Percentiles rank a stretch among this genome's conserved stretches.
These are phyloP conservation scores for Hirsutella thompsonii DNA, from an alignment of 2,329 filamentous ascomycete genomes.

Conservation along the genomic window DNA sequence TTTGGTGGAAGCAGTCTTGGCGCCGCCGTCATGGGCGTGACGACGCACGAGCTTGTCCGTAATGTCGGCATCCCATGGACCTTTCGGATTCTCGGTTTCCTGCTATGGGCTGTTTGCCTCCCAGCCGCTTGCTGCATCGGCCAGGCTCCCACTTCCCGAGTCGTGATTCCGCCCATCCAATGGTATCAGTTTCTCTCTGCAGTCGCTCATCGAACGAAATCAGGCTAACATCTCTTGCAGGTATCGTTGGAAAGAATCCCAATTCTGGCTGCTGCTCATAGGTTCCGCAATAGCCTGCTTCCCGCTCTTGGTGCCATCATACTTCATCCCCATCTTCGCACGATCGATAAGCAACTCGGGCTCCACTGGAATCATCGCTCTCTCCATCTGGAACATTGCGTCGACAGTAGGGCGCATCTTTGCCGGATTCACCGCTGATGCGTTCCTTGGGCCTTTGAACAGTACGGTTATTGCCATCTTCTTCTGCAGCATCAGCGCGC, in stretches of 20 bases:
- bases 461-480: conserved; percentile 13
- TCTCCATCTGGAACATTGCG: conserved; percentile 14
- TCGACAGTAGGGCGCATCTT: conserved; percentile 13
- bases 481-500: conserved; percentile 11
- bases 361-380: conserved; percentile 8
- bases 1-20: conserved; percentile 14
- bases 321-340: conserved; percentile 16
- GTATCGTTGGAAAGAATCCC: conserved; percentile 11
- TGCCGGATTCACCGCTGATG: conserved; percentile 13
- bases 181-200: conserved; percentile 7
- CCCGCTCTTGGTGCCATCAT: conserved; percentile 14
- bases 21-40: conserved; percentile 14
- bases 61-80: conserved; percentile 13
- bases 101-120: conserved; percentile 15
- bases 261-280: conserved; percentile 11
- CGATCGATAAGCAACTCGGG: conserved; percentile 10
- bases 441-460: conserved; percentile 13
- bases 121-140: conserved; percentile 12
- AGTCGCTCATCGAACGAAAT: neutral
- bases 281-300: conserved; percentile 12
- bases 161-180: conserved; percentile 9
- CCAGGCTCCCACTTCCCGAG: conserved; percentile 4
- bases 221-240: conserved; percentile 4
- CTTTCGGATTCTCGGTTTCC: conserved; percentile 13
- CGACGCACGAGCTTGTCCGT: conserved; percentile 9